These are phyloP conservation scores for Penicillium pancosmium DNA, from an alignment of 495 filamentous ascomycete species.

Conservation along the genomic window DNA sequence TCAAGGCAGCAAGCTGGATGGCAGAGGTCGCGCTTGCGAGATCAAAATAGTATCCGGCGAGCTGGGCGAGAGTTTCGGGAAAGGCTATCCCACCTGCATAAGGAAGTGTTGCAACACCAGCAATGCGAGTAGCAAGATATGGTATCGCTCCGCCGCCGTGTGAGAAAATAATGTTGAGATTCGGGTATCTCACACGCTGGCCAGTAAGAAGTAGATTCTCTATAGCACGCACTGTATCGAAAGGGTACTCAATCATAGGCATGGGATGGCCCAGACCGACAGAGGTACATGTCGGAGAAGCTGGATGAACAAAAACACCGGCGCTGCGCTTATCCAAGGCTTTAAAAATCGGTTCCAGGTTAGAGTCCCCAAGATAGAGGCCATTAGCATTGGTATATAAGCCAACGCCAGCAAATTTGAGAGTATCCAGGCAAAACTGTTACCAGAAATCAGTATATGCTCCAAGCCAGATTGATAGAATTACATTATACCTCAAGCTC, in stretches of 20 bases:
- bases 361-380: conserved; percentile 49
- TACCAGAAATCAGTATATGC: background rate
- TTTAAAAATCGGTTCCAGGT: conserved; percentile 44
- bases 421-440: conserved; percentile 25
- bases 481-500: conserved; percentile 38
- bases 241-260: conserved; percentile 60
- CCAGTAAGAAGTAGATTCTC: conserved; percentile 53
- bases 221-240: conserved; percentile 54
- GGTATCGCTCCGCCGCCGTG: conserved; percentile 54
- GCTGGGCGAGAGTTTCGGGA: conserved; percentile 16
- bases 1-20: conserved; percentile 21
- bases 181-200: conserved; percentile 42
- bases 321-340: conserved; percentile 34
- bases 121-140: conserved; percentile 37
- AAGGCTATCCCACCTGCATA: conserved; percentile 8
- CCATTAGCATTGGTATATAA: conserved; percentile 52
- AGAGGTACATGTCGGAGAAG: conserved; percentile 34
- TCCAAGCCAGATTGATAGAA: conserved; percentile 5
- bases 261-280: conserved; percentile 38
- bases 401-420: conserved; percentile 47
- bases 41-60: conserved; percentile 28
- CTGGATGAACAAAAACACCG: conserved; percentile 57
- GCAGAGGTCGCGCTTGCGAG: conserved; percentile 19
- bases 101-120: conserved; percentile 20
- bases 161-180: conserved; percentile 51